Evolutionary conservation across 2,329 filamentous ascomycete species (phyloP), one percentile per base, ranked within the genome.

Genomic region (Drechslera avenae): DNA sequence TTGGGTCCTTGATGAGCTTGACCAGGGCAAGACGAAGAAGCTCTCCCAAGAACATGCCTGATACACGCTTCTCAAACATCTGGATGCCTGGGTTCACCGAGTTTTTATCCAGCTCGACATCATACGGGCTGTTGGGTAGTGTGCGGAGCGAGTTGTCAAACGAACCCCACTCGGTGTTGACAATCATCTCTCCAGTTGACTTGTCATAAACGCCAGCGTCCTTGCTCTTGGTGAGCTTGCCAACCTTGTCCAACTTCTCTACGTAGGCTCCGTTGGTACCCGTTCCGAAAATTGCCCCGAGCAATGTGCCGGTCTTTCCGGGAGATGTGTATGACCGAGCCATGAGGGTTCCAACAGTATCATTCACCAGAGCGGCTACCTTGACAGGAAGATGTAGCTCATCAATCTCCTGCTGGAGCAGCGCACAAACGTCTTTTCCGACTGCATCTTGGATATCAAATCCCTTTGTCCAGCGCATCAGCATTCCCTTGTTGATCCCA

Each of bases 61-160:
- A 96, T 13, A 99, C 88, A 39, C 93, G 89, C 82, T 99, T 99
- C 79, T 99, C 94, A 69, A 97, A 99, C 90, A 97, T 96, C 72
- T 99, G 94, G 55, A 96, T 86, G 19, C 94, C 94, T 0, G 92
- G 93, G 75, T 99, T 97, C 63, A 90, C 86, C 59, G 88, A 94
- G 53, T 87, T 85, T 49, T 79, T 78, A 74, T 99, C 93, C 18
- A 99, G 81, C 50, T 85, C 82, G 41, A 80, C 77, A 71, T 99
- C 94, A 77, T 91, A 97, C 0, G 84, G 78, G 0, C 93, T 97
- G 65, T 86, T 88, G 37, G 93, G 94, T 33, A 99, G 81, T 16
- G 96, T 89, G 62, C 87, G 90, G 59, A 97, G 85, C 63, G 89
- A 84, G 77, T 97, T 97, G 76, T 99, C 94, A 68, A 99, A 99